Percentiles rank a stretch among this genome's conserved stretches.
These are phyloP conservation scores for Trichophyton rubrum DNA, from an alignment of 2,329 filamentous ascomycete species.

Conservation along the genomic window DNA sequence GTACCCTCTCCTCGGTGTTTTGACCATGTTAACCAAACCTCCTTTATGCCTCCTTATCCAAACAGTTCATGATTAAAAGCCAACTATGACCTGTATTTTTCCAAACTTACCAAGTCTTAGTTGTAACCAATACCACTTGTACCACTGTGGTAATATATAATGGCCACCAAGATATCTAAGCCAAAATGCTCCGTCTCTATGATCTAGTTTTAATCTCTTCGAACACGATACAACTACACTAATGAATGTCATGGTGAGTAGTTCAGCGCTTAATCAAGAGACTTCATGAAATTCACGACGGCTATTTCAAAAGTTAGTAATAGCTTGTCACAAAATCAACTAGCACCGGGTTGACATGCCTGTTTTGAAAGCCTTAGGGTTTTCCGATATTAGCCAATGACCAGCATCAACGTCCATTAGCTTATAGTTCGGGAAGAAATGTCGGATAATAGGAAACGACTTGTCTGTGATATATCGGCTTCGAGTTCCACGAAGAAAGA, in stretches of 20 bases:
- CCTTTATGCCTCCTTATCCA: not conserved
- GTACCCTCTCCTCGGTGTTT: constrained; percentile 1
- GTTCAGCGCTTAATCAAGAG: not conserved
- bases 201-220: not conserved
- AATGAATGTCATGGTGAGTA: no score
- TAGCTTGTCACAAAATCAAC: not conserved
- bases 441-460: constrained; percentile 19
- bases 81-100: constrained; percentile 6
- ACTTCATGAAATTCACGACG: constrained; percentile 7
- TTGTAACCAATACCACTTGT: not conserved
- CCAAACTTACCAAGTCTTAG: no score
- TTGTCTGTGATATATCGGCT: constrained; percentile 22
- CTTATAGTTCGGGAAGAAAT: constrained; percentile 67
- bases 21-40: not conserved
- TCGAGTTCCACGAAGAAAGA: constrained; percentile 48
- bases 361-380: constrained; percentile 63
- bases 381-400: constrained; percentile 85
- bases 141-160: no score
- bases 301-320: constrained; percentile 6
- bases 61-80: constrained; percentile 5
- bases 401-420: constrained; percentile 64
- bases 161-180: no score
- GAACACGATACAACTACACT: not conserved
- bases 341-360: constrained; percentile 39
- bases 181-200: not conserved